Base-by-base conservation (phyloP, 768 basidiomycete species). In the Rhizopogon roseolus region DNA sequence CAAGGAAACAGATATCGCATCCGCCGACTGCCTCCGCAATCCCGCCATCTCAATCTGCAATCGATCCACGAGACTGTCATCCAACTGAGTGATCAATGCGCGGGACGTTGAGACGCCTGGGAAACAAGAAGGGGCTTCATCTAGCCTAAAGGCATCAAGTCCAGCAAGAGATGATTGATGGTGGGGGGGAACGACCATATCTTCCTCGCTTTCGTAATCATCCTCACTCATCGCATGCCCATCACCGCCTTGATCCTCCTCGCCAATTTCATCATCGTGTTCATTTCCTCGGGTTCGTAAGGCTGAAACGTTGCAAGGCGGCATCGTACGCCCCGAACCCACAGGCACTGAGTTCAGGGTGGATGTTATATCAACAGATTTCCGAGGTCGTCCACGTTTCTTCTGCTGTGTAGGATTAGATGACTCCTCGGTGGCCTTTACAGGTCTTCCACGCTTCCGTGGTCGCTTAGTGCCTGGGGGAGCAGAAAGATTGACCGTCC, bases 401-500 rank as follows among this genome's bases (percentile, higher is more conserved):
- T 68, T 78, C n/a, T 65, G 63, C 8, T 64, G 59, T 5, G 53
- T 52, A 22, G 55, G 16, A 42, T 57, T 54, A 34, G 56, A 51
- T n/a, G 57, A 39, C 11, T 61, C 59, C 28, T 64, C 43, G 34
- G 45, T 61, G 17, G 76, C 74, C 63, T 84, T 82, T 54, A 76
- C 80, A 8, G 80, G 69, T 17, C 86, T 77, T 25, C 88, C 88
- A 53, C 90, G 81, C 65, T 91, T 92, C 19, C 90, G 81, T 41
- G 90, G 90, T 54, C 90, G 81, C 70, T 92, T 92, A 1, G 89
- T 91, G 19, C 90, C 90, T 2, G 89, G 89, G 11, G 89, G 88
- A n/a, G 90, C 90, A 45, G 80, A 67, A 19, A 91, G 76, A 67
- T 91, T 91, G n/a, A 92, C 90, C 36, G 89, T 90, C 90, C 90